Base-by-base conservation (phyloP, 2,329 filamentous ascomycete species). In the Colletotrichum siamense region DNA sequence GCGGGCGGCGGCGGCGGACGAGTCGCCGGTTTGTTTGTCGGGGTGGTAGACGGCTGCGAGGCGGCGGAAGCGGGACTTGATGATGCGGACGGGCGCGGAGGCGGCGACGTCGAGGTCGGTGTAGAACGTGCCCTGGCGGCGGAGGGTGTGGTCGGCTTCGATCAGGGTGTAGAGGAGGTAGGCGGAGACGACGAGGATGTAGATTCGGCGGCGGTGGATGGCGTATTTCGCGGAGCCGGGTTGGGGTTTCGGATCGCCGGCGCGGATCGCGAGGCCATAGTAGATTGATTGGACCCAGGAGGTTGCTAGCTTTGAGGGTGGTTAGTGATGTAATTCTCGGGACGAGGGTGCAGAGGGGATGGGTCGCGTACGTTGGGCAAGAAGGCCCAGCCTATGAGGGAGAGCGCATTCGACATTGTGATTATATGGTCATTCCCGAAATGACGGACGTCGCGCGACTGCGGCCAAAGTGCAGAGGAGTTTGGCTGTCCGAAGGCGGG, bases 101-200 rank as follows among this genome's bases (percentile, higher is more conserved):
- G 93, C 89, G 15, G 93, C 88, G 1, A 98, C 91, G 44, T 92
- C 92, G 1, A 99, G 91, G 78, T 94, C 91, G 63, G 91, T 88
- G 87, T 98, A 99, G 87, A 94, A 98, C 84, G 95, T 93, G 22
- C 94, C 92, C 2, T 89, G 87, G 61, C 90, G 87, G 78, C 92
- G 94, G 32, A 98, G 89, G 78, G 95, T 92, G 87, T 95, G 92
- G 89, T 98, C 95, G 81, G 95, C 94, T 86, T 99, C 96, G 87
- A 96, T 97, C 81, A 99, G 92, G 63, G 96, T 98, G 89, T 98
- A 98, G 79, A 94, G 86, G 49, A 99, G 94, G 87, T 99, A 99
- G 77, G 91, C 87, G 65, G 94, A 88, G 67, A 99, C 94, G 81
- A 99, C 95, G 79, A 94, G 88, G 82, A 96, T 94, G 83, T 97